These are phyloP conservation scores for Penicillium crustosum DNA, from an alignment of 2,329 filamentous ascomycete genomes.

Conservation along the genomic window DNA sequence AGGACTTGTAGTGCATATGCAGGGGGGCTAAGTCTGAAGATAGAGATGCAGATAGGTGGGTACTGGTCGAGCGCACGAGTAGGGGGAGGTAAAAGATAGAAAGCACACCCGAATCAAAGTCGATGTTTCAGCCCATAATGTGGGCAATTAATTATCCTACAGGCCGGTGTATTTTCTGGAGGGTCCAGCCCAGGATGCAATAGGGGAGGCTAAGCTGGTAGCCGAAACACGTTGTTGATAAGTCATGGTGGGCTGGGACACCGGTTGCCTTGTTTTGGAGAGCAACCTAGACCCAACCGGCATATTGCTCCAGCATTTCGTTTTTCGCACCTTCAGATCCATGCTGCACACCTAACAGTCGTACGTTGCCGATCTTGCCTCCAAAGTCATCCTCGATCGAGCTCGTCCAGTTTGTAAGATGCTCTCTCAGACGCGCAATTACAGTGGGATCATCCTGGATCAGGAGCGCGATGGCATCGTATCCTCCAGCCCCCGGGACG, in stretches of 20 bases:
- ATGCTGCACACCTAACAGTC: constrained; percentile 47
- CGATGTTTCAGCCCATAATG: constrained; percentile 7
- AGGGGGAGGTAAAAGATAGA: not conserved
- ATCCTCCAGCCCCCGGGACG: constrained; percentile 90
- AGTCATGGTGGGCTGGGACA: not conserved
- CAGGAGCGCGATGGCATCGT: constrained; percentile 81
- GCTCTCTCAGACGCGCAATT: constrained; percentile 57
- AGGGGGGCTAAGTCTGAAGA: constrained; percentile 2
- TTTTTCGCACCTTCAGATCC: constrained; percentile 48
- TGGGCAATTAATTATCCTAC: constrained; percentile 9
- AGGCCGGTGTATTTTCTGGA: constrained; percentile 4
- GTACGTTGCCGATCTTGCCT: constrained; percentile 47
- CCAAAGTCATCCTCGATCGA: constrained; percentile 45
- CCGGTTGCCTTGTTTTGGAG: constrained; percentile 6
- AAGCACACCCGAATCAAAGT: not conserved
- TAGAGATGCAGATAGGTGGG: not conserved
- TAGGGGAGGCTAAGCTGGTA: constrained; percentile 1
- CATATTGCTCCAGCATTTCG: constrained; percentile 42
- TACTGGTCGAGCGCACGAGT: not conserved
- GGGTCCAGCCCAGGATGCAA: constrained; percentile 5
- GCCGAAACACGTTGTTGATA: constrained; percentile 2
- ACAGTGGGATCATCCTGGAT: constrained; percentile 71
- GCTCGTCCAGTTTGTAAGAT: constrained; percentile 66
- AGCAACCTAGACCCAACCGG: constrained; percentile 35
- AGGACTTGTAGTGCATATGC: constrained; percentile 13